phyloP scores from a whole-genome alignment of 2,329 filamentous ascomycete species.

The Gremmenia infestans region DNA sequence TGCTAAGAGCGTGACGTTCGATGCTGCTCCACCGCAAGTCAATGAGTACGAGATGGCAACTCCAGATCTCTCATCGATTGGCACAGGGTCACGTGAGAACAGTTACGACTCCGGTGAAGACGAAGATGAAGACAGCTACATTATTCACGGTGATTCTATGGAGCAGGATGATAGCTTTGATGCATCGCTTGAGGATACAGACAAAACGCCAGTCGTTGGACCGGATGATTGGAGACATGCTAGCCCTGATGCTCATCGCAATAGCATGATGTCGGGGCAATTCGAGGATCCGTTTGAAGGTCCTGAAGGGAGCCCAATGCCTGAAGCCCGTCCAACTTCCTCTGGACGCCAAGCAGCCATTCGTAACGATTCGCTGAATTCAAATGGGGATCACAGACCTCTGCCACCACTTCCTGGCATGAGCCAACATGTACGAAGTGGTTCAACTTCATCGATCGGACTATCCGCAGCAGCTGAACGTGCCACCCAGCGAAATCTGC shows the following conservation, averaged over 20 bases:
- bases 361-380: constrained; percentile 68
- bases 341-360: constrained; percentile 48
- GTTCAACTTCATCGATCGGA: constrained; percentile 55
- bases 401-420: constrained; percentile 78
- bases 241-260: constrained; percentile 39
- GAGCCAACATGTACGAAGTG: constrained; percentile 36
- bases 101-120: constrained; percentile 86
- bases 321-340: constrained; percentile 39
- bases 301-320: constrained; percentile 60
- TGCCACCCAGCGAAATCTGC: constrained; percentile 64
- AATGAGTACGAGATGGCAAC: constrained; percentile 99
- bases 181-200: constrained; percentile 88
- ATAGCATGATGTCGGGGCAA: constrained; percentile 21
- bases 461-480: constrained; percentile 68
- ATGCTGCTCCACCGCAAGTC: constrained; percentile 85
- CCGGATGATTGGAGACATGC: constrained; percentile 92
- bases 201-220: constrained; percentile 96
- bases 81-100: constrained; percentile 83
- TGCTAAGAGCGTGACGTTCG: constrained; percentile 95
- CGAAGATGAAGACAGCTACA: constrained; percentile 60
- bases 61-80: constrained; percentile 88
- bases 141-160: constrained; percentile 48
- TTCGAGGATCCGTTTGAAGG: constrained; percentile 62
- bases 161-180: constrained; percentile 82
- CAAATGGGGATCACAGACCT: constrained; percentile 76